A percentile compares a stretch with the other conserved stretches of the same genome.
Evolutionary conservation across 2,329 filamentous ascomycete genomes (phyloP).

Genomic region (Alternaria rosae): DNA sequence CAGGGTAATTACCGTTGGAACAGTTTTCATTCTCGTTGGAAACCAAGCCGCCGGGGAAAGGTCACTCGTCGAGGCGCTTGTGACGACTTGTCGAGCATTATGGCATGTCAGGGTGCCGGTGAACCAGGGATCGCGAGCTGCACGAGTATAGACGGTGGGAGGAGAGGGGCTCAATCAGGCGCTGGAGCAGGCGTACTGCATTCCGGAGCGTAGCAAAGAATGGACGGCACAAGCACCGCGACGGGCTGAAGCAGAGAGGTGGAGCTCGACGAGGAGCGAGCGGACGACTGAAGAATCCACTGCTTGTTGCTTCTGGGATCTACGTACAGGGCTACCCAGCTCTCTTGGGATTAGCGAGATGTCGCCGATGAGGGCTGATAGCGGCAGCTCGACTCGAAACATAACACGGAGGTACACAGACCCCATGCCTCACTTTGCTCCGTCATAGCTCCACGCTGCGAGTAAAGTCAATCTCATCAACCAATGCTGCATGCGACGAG

Average conservation of each 20-base stretch:
- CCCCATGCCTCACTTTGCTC: slow-evolving; percentile 34
- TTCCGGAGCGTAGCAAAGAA: slow-evolving; percentile 30
- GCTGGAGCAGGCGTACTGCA: slow-evolving; percentile 26
- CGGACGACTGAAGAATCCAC: slow-evolving; percentile 40
- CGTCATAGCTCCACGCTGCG: slow-evolving; percentile 28
- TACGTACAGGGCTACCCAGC: slow-evolving; percentile 40
- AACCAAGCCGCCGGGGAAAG: slow-evolving; percentile 46
- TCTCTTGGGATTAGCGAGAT: slow-evolving; percentile 42
- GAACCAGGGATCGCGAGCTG: slow-evolving; percentile 34
- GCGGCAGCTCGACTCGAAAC: slow-evolving; percentile 44
- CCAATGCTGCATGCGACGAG: slow-evolving; percentile 4
- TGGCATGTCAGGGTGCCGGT: slow-evolving; percentile 45
- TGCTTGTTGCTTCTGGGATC: slow-evolving; percentile 44
- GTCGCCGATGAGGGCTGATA: slow-evolving; percentile 43
- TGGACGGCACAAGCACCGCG: slow-evolving; percentile 34
- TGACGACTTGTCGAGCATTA: slow-evolving; percentile 51
- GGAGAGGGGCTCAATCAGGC: slow-evolving; percentile 33
- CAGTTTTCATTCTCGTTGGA: slow-evolving; percentile 56
- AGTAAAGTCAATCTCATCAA: slow-evolving; percentile 3
- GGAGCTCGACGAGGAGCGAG: slow-evolving; percentile 42
- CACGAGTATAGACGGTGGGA: slow-evolving; percentile 27
- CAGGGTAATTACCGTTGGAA: slow-evolving; percentile 52
- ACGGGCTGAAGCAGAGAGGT: slow-evolving; percentile 37
- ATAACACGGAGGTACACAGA: slow-evolving; percentile 41
- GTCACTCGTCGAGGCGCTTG: slow-evolving; percentile 49